Evolutionary conservation across 1,284 basidiomycete species (phyloP).

Genomic region (Chondrostereum purpureum): DNA sequence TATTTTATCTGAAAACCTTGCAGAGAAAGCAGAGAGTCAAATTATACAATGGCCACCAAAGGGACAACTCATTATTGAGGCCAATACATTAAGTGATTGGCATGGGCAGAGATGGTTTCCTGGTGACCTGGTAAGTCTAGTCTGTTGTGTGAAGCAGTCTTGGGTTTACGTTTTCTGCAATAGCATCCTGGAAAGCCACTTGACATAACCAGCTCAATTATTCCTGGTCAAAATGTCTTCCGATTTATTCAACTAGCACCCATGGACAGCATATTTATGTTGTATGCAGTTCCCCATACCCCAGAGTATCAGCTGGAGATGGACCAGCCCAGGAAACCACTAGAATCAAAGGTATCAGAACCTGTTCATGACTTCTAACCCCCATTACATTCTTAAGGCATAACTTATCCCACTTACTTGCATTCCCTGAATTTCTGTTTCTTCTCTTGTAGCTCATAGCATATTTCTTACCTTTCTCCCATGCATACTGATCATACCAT

Average conservation of each 20-base stretch:
- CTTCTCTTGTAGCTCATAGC: no score
- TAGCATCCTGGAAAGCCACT: no score
- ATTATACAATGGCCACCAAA: slow-evolving; percentile 39
- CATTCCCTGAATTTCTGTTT: no score
- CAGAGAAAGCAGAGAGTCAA: slow-evolving; percentile 24
- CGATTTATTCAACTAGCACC: slow-evolving; percentile 12
- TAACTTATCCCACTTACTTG: no score
- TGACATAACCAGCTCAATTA: slow-evolving; percentile 10
- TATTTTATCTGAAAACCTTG: slow-evolving; percentile 22
- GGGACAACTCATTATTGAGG: slow-evolving; percentile 38
- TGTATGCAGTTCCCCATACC: background rate
- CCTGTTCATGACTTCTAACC: no score
- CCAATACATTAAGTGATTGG: slow-evolving; percentile 27
- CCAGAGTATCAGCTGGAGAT: background rate
- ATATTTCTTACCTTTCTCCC: no score
- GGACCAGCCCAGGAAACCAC: no score
- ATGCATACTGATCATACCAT: no score
- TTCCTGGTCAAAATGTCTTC: slow-evolving; percentile 11
- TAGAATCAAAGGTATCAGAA: no score
- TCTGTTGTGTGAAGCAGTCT: background rate
- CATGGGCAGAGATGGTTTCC: slow-evolving; percentile 31
- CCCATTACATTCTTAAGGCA: no score
- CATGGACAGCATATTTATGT: slow-evolving; percentile 13
- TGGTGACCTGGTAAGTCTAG: slow-evolving; percentile 30
- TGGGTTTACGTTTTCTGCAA: no score